phyloP scores from a whole-genome alignment of 2,329 filamentous ascomycete species.

The Westerdykella aurantiaca region DNA sequence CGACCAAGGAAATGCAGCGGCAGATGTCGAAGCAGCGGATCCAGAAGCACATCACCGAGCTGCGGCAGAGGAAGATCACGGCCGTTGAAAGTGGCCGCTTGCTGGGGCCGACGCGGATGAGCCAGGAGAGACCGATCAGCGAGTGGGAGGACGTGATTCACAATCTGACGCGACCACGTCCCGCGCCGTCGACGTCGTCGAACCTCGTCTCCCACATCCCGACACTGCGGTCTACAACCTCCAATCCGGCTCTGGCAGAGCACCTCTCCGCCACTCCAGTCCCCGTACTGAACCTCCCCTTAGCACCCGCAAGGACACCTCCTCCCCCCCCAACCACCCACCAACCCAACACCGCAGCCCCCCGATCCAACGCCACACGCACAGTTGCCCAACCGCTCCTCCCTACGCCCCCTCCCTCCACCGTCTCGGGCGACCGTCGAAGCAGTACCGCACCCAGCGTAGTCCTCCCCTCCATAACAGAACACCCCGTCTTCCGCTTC shows the following conservation, averaged over 20 bases:
- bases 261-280: constrained; percentile 13
- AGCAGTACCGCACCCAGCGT: constrained; percentile 20
- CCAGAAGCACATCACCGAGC: constrained; percentile 40
- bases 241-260: constrained; percentile 12
- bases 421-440: constrained; percentile 14
- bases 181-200: constrained; percentile 12
- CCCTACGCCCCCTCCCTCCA: constrained; percentile 26
- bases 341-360: background rate
- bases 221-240: constrained; percentile 13
- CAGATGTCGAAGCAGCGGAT: constrained; percentile 41
- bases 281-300: constrained; percentile 15
- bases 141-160: constrained; percentile 35
- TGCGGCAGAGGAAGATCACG: constrained; percentile 31
- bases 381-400: constrained; percentile 27
- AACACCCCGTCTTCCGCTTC: constrained; percentile 18
- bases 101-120: constrained; percentile 33
- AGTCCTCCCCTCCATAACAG: constrained; percentile 27
- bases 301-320: constrained; percentile 3
- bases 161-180: constrained; percentile 22
- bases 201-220: constrained; percentile 30
- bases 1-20: constrained; percentile 32
- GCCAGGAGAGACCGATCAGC: constrained; percentile 39
- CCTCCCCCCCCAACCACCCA: constrained; percentile 7
- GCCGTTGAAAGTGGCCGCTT: constrained; percentile 26
- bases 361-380: constrained; percentile 16